Evolutionary conservation across 2,329 filamentous ascomycete genomes (phyloP), one percentile per base, ranked within the genome.

Genomic region (Neophaeococcomyces aloes): DNA sequence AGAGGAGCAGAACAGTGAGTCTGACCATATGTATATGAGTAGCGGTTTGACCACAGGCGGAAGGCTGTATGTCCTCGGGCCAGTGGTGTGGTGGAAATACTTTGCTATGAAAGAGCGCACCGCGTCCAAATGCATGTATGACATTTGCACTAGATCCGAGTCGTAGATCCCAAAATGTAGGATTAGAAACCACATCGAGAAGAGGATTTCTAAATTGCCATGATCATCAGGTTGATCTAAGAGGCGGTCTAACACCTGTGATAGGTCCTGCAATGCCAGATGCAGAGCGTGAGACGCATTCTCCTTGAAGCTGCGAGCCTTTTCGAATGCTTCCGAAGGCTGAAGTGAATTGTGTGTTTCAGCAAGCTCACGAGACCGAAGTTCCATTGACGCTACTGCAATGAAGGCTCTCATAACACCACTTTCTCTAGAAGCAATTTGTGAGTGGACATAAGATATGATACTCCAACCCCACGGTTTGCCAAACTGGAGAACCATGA

Each of bases 401-500:
- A 47, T 47, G 34, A 47, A 47, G 5, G 32, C 27, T 25, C 40
- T 43, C 45, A 47, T 47, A 3, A 47, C 45, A 11, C 45, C 45
- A 3, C 13, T 17, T 38, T 47, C 39, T 11, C 21, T 15, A 14
- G 14, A 21, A 11, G 45, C 45, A n/a, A 47, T 38, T 11, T 21
- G 17, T 13, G 45, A 43, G 29, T 47, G 40, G 10, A 47, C 18
- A 23, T 47, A 47, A 8, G 45, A 43, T 27, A 47, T 19, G 32
- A 47, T 44, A 29, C 45, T 47, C 45, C 45, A 47, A 10, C 19
- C 13, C 45, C 45, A 47, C 13, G 45, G 45, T 21, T 47, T 47
- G 8, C 45, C 45, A 19, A 43, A 38, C 3, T 29, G 30, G 14
- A 38, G 34, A 6, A 43, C 39, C 27, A 47, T 42, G 8, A 47